Evolutionary conservation across 2,329 filamentous ascomycete species (phyloP), one percentile per base, ranked within the genome.

Genomic region (Colletotrichum destructivum): DNA sequence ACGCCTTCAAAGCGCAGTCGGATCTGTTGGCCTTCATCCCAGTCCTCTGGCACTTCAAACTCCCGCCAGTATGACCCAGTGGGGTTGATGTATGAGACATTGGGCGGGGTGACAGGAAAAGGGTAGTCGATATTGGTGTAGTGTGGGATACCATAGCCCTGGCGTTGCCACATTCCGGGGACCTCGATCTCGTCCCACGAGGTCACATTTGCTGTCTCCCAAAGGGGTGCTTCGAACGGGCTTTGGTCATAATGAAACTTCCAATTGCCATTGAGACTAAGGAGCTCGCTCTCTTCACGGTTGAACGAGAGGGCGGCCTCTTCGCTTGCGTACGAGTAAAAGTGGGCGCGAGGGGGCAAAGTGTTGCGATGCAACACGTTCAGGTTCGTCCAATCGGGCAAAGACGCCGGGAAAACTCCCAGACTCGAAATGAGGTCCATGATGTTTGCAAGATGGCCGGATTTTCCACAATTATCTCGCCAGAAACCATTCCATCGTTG

Each of bases 1-100:
- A 94, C 92, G 0, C 92, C 93, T 75, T 94, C 92, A 69, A 94
- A 94, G 3, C 92, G 85, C 2, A 95, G 81, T 16, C 91, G 84
- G n/a, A 92, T 84, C 74, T 92, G 90, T 21, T 85, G 79, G 5
- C 81, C 82, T 2, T 81, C 82, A 23, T 82, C 80, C 63, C 84
- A 87, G 4, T 82, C 75, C 3, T 83, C 75, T 0, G 86, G 86
- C 0, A 92, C 82, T 0, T 79, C 77, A 76, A 93, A 93, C 16
- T 81, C 81, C 1, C 84, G 87, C 59, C 89, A 79, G 75, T 94
- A 94, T 1, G 88, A 88, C 0, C 92, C 92, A 35, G 84, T 87
- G 46, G 90, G 91, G 66, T 91, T 91, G 40, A 92, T 85, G 1
- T 86, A 86, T 0, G 91, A 89, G 1, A 92, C 86, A 73, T 90